Base-by-base conservation (phyloP, 2,329 filamentous ascomycete genomes). In the Botrytis porri region DNA sequence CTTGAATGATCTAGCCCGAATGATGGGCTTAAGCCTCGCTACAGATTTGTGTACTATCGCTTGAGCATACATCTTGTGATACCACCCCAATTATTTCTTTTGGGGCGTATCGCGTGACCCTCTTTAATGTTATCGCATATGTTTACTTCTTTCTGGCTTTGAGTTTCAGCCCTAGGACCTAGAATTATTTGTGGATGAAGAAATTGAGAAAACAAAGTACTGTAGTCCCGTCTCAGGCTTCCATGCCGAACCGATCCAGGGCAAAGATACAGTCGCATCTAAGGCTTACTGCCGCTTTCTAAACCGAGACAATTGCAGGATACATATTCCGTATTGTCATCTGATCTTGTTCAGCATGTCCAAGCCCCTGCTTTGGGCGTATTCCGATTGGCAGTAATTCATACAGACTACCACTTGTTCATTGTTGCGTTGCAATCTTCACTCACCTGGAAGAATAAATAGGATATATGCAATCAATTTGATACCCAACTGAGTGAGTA, bases 161-260 rank as follows among this genome's bases (percentile, higher is more conserved):
- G 2, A 18, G 48, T 69, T 69, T 69, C 65, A 69, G 65, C 65
- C 65, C 65, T 57, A 54, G 12, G 32, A 37, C 35, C 45, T 39
- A 54, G 43, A 54, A 54, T 67, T 35, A 20, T 54, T 51, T 61
- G n/a, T 22, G 63, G n/a, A 20, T 32, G n/a, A 69, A 57, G 37
- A 41, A 29, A 32, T 54, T 39, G 5, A 20, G 7, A 35, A 25
- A 67, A 54, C 32, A 14, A 14, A 12, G 39, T 22, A 16, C 6
- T 29, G n/a, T 22, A 54, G 9, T 67, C 45, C 32, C 45, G 45
- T 29, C 35, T 29, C 29, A 9, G 43, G 63, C 63, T 48, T 35
- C 48, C 29, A 37, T 67, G 64, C 64, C 35, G 64, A 67, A 20
- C 64, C 45, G 64, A 67, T 67, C n/a, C 22, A 29, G 14, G 16